Evolutionary conservation across 2,329 filamentous ascomycete species (phyloP).

Genomic region (Cercospora sp.): DNA sequence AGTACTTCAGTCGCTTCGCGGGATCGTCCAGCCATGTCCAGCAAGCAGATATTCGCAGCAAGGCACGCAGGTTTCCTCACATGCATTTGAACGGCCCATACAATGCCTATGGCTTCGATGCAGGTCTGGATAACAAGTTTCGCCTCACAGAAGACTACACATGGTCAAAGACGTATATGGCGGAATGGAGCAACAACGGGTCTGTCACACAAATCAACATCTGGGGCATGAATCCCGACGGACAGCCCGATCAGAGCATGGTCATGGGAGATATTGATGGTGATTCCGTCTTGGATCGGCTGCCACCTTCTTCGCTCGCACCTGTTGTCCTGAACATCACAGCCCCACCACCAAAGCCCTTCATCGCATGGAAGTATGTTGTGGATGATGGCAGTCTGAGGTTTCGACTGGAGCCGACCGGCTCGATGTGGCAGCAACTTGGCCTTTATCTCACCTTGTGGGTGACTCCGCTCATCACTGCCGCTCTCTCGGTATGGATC

Average conservation of each 20-base stretch:
- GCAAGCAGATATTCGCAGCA: slow-evolving; percentile 53
- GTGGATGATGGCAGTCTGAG: slow-evolving; percentile 55
- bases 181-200: slow-evolving; percentile 56
- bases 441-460: slow-evolving; percentile 55
- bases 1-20: slow-evolving; percentile 60
- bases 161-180: slow-evolving; percentile 60
- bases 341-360: slow-evolving; percentile 51
- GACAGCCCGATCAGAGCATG: slow-evolving; percentile 58
- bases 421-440: slow-evolving; percentile 55
- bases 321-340: slow-evolving; percentile 54
- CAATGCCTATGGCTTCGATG: slow-evolving; percentile 63
- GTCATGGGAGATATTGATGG: slow-evolving; percentile 61
- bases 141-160: slow-evolving; percentile 46
- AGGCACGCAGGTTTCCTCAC: slow-evolving; percentile 56
- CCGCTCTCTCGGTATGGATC: slow-evolving; percentile 50
- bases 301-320: slow-evolving; percentile 57
- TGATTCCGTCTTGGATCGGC: slow-evolving; percentile 60
- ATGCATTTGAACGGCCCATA: slow-evolving; percentile 62
- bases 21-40: slow-evolving; percentile 61
- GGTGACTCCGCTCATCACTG: slow-evolving; percentile 54
- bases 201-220: slow-evolving; percentile 60
- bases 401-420: slow-evolving; percentile 54
- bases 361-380: slow-evolving; percentile 55
- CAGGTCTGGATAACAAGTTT: slow-evolving; percentile 56
- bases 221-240: slow-evolving; percentile 65